phyloP scores from a whole-genome alignment of 1,284 basidiomycete genomes.

The Ustilago curta region DNA sequence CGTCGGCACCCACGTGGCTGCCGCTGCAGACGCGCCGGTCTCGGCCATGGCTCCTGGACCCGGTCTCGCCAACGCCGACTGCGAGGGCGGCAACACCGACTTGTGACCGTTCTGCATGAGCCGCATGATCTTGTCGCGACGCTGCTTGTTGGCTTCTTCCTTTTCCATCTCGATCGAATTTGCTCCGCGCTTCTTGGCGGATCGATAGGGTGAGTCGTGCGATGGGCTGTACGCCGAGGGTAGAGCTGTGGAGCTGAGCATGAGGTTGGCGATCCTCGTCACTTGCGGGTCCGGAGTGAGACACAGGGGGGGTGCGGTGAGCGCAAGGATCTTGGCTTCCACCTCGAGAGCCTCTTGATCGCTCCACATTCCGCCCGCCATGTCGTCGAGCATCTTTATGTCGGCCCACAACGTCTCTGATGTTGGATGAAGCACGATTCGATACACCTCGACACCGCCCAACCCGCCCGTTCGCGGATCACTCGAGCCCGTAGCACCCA shows the following conservation, averaged over 20 bases:
- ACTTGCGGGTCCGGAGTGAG: constrained; percentile 64
- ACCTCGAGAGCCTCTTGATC: constrained; percentile 65
- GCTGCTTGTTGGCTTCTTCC: constrained; percentile 49
- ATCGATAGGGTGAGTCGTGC: constrained; percentile 39
- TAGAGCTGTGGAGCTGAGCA: constrained; percentile 62
- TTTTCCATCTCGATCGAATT: constrained; percentile 63
- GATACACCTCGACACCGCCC: constrained; percentile 60
- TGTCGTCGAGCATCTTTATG: constrained; percentile 60
- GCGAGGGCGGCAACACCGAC: constrained; percentile 5
- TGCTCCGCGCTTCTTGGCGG: constrained; percentile 45
- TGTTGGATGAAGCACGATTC: constrained; percentile 63
- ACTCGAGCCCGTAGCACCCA: constrained; percentile 18
- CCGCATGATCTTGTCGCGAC: constrained; percentile 63
- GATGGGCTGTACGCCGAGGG: constrained; percentile 49
- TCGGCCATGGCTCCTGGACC: constrained; percentile 8
- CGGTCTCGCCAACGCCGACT: constrained; percentile 2
- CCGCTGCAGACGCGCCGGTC: constrained; percentile 4
- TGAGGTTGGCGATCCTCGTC: constrained; percentile 64
- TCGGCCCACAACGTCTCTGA: constrained; percentile 65
- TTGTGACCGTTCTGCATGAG: constrained; percentile 62
- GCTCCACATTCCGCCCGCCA: constrained; percentile 57
- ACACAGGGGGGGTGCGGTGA: constrained; percentile 66
- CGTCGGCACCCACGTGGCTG: constrained; percentile 51
- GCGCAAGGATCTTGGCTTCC: constrained; percentile 59
- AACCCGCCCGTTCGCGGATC: constrained; percentile 31